Percentiles rank a stretch among this genome's conserved stretches.
Conservation (phyloP, 2,329 filamentous ascomycete genomes). For the Monosporascus sp. region DNA sequence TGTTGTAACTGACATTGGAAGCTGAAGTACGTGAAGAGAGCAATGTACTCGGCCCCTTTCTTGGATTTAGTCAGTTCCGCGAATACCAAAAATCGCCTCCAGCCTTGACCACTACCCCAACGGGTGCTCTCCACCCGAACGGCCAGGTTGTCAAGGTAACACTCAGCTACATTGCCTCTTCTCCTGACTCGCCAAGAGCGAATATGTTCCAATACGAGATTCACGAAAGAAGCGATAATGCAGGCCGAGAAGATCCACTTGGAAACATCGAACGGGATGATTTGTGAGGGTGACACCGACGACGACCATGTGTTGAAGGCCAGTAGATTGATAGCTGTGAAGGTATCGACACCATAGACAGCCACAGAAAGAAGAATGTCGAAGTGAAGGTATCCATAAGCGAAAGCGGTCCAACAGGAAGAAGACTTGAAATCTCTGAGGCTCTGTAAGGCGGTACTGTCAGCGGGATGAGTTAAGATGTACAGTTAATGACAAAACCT, state of each 20-base stretch:
- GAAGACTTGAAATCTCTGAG: conserved; percentile 75
- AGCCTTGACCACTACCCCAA: conserved; percentile 70
- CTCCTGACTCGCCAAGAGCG: conserved; percentile 76
- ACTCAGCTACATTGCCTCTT: conserved; percentile 81
- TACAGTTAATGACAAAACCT: conserved; percentile 28
- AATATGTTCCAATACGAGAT: conserved; percentile 74
- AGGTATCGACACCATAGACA: conserved; percentile 86
- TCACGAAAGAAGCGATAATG: conserved; percentile 84
- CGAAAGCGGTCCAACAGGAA: conserved; percentile 70
- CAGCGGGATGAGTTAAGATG: conserved; percentile 3
- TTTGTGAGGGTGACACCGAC: conserved; percentile 63
- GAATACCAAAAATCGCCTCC: conserved; percentile 87
- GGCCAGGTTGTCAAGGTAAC: conserved; percentile 83
- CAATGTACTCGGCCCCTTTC: conserved; percentile 85
- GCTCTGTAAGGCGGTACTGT: conserved; percentile 27
- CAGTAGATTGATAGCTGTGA: conserved; percentile 87
- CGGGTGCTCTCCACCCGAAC: conserved; percentile 79
- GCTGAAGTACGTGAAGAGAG: conserved; percentile 83
- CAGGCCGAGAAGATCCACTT: conserved; percentile 95
- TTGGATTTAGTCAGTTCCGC: conserved; percentile 85
- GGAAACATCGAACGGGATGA: conserved; percentile 69
- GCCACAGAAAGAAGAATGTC: conserved; percentile 72
- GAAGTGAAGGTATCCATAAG: conserved; percentile 80
- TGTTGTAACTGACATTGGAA: conserved; percentile 49
- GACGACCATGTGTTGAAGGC: conserved; percentile 87